Evolutionary conservation across 345 rosid genomes (phyloP).

Genomic region (Punica granatum): DNA sequence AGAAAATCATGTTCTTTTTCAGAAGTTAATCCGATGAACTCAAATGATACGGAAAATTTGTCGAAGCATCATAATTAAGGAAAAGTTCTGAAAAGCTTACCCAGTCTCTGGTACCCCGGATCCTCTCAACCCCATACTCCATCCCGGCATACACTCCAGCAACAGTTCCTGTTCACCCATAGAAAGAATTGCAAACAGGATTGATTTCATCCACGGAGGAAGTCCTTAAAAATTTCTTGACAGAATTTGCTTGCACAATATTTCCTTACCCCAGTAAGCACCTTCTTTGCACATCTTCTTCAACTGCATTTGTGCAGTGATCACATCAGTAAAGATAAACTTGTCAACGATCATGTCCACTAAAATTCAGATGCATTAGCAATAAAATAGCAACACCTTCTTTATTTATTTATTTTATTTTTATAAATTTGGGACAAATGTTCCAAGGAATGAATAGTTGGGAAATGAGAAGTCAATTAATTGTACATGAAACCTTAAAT

Average conservation of each 20-base stretch:
- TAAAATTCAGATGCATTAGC: too few species aligned
- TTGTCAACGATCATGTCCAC: too few species aligned
- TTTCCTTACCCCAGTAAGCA: constrained; percentile 67
- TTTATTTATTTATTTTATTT: too few species aligned
- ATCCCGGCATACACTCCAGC: constrained; percentile 71
- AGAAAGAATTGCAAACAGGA: neutral
- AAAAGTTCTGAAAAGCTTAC: constrained; percentile 35
- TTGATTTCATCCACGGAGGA: neutral
- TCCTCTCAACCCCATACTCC: constrained; percentile 60
- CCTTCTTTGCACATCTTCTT: constrained; percentile 90
- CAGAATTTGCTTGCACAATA: neutral
- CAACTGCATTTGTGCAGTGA: constrained; percentile 37
- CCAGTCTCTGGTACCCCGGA: constrained; percentile 80
- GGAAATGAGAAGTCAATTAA: too few species aligned
- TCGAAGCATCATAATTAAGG: too few species aligned
- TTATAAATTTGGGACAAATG: too few species aligned
- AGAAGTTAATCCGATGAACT: too few species aligned
- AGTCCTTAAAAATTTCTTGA: neutral
- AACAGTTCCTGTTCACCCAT: constrained; percentile 37
- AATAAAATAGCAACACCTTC: too few species aligned
- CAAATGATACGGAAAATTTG: too few species aligned
- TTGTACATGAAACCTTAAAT: too few species aligned
- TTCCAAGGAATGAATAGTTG: too few species aligned
- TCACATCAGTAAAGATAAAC: neutral
- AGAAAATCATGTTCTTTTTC: too few species aligned